phyloP scores from a whole-genome alignment of 1,284 basidiomycete species.

The Ustilago esculenta region DNA sequence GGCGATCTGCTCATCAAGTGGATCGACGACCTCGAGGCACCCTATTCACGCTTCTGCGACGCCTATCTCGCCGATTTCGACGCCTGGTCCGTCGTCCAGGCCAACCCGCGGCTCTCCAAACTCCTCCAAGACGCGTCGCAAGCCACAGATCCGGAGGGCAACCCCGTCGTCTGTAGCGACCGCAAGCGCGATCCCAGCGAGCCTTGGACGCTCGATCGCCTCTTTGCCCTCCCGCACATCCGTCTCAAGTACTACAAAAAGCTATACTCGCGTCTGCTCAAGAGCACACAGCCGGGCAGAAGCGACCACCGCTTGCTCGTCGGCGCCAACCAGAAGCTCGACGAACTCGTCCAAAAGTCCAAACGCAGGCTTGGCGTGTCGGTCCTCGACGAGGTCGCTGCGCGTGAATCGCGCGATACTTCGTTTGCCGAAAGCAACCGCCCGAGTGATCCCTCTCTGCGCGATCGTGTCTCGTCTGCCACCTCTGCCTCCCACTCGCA shows the following conservation, averaged over 20 bases:
- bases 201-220: slow-evolving; percentile 83
- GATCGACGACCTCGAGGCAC: slow-evolving; percentile 77
- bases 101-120: slow-evolving; percentile 77
- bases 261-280: slow-evolving; percentile 85
- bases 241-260: slow-evolving; percentile 92
- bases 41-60: slow-evolving; percentile 83
- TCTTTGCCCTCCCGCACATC: slow-evolving; percentile 85
- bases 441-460: slow-evolving; percentile 35
- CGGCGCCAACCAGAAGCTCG: slow-evolving; percentile 82
- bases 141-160: slow-evolving; percentile 45
- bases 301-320: slow-evolving; percentile 86
- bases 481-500: slow-evolving; percentile 45
- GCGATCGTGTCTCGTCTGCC: slow-evolving; percentile 50
- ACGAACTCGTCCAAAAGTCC: slow-evolving; percentile 76
- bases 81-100: slow-evolving; percentile 78
- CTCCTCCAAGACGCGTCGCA: slow-evolving; percentile 79
- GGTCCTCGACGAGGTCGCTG: slow-evolving; percentile 46
- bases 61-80: slow-evolving; percentile 84
- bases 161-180: slow-evolving; percentile 46
- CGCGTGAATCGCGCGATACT: slow-evolving; percentile 43
- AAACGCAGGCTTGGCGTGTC: slow-evolving; percentile 50
- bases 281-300: slow-evolving; percentile 85
- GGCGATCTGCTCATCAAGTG: slow-evolving; percentile 97
- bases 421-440: slow-evolving; percentile 51
- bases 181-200: slow-evolving; percentile 47